These are phyloP conservation scores for Colletotrichum musicola DNA, from an alignment of 2,329 filamentous ascomycete genomes.

Conservation along the genomic window DNA sequence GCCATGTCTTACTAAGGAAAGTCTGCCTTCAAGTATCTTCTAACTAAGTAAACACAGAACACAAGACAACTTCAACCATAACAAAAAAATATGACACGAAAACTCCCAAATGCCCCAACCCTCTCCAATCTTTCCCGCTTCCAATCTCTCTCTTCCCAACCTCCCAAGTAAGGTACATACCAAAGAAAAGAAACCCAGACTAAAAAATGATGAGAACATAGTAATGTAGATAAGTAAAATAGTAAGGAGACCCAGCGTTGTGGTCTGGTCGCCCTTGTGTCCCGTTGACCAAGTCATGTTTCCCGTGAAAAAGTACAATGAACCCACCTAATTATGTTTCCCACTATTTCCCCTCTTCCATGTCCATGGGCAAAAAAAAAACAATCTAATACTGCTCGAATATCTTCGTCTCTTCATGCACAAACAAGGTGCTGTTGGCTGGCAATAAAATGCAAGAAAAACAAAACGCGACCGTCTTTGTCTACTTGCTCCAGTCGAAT, in stretches of 20 bases:
- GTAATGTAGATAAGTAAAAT: background rate
- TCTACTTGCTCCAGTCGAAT: slow-evolving; percentile 38
- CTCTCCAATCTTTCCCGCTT: slow-evolving; percentile 3
- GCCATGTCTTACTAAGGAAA: slow-evolving; percentile 21
- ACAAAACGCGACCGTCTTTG: background rate
- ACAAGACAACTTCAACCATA: background rate
- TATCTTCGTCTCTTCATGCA: slow-evolving; percentile 16
- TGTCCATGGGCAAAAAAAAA: background rate
- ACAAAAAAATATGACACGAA: slow-evolving; percentile 27
- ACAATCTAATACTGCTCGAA: slow-evolving; percentile 13
- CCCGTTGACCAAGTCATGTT: slow-evolving; percentile 14
- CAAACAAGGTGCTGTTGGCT: background rate
- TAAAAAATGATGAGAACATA: background rate
- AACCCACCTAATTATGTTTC: background rate
- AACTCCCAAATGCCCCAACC: slow-evolving; percentile 29
- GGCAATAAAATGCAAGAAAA: background rate
- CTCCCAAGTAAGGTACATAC: background rate
- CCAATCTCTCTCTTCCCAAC: background rate
- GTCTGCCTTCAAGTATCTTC: slow-evolving; percentile 18
- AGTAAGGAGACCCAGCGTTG: slow-evolving; percentile 34
- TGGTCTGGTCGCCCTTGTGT: slow-evolving; percentile 39
- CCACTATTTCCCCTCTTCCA: background rate
- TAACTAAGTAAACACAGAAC: background rate
- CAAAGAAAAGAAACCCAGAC: background rate
- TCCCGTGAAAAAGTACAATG: background rate